These are phyloP conservation scores for Raphanus raphanistrum DNA, from an alignment of 345 rosid species.

Conservation along the genomic window DNA sequence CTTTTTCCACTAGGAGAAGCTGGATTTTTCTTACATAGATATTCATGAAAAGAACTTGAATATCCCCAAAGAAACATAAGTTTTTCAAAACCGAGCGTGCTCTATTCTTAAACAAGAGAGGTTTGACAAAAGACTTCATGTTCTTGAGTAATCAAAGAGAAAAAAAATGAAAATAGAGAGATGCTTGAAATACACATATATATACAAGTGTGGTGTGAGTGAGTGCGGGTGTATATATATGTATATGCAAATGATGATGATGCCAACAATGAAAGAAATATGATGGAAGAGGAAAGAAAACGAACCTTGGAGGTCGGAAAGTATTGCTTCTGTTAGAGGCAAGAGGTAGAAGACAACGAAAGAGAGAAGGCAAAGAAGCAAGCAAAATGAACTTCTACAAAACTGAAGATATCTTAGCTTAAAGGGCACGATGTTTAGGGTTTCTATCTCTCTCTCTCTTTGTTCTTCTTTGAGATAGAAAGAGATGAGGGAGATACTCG, in stretches of 20 bases:
- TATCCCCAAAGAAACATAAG: slow-evolving; percentile 13
- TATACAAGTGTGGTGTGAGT: slow-evolving; percentile 1
- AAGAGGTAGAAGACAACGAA: slow-evolving; percentile 47
- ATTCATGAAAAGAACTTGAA: slow-evolving; percentile 3
- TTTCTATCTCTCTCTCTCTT: slow-evolving; percentile 33
- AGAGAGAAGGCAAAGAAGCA: slow-evolving; percentile 33
- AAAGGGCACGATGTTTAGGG: slow-evolving; percentile 60
- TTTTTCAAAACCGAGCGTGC: background rate
- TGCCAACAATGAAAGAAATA: slow-evolving; percentile 31
- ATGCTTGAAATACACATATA: slow-evolving; percentile 8
- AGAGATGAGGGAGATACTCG: slow-evolving; percentile 12
- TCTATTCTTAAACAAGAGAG: slow-evolving; percentile 16
- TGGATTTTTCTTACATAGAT: slow-evolving; percentile 19
- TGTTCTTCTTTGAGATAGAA: slow-evolving; percentile 41
- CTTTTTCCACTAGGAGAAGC: background rate
- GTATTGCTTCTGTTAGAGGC: slow-evolving; percentile 40
- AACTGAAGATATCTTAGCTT: slow-evolving; percentile 54
- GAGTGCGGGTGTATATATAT: slow-evolving; percentile 2
- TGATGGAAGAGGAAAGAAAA: slow-evolving; percentile 24
- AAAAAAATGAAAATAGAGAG: slow-evolving; percentile 22
- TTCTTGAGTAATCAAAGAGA: slow-evolving; percentile 32
- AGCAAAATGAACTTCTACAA: slow-evolving; percentile 36
- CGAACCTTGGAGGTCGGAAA: slow-evolving; percentile 49
- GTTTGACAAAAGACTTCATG: slow-evolving; percentile 22
- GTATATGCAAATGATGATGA: slow-evolving; percentile 19